These are phyloP conservation scores for Jasminum sambac DNA, from an alignment of 257 asterid species.

Conservation along the genomic window DNA sequence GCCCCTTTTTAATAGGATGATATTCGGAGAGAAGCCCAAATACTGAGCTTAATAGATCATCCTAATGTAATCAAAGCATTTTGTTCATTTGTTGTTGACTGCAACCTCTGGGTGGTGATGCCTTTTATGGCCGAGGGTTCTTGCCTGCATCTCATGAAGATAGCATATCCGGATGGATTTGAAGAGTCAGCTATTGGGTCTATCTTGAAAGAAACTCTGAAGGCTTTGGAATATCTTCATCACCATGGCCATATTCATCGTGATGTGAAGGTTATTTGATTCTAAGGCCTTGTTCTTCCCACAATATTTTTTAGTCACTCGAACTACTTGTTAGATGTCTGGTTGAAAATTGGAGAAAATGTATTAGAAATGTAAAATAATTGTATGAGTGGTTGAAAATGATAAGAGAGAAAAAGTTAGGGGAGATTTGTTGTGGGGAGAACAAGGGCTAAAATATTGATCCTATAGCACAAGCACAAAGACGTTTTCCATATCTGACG, in stretches of 20 bases:
- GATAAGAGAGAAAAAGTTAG: too few relatives aligned
- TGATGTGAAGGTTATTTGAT: conserved; percentile 74
- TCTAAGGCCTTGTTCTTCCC: too few relatives aligned
- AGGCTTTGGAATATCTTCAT: conserved; percentile 96
- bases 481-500: conserved; percentile 19
- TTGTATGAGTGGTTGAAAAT: too few relatives aligned
- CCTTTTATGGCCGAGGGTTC: conserved; percentile 99
- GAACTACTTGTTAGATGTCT: too few relatives aligned
- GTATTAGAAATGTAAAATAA: too few relatives aligned
- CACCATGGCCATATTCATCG: conserved; percentile 96
- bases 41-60: conserved; percentile 89
- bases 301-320: too few relatives aligned
- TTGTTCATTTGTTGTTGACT: conserved; percentile 95
- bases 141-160: conserved; percentile 96
- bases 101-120: conserved; percentile 97
- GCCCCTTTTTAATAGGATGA: conserved; percentile 69
- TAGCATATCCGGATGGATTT: conserved; percentile 93
- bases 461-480: conserved; percentile 7
- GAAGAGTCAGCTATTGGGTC: conserved; percentile 90
- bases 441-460: conserved; percentile 14
- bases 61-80: conserved; percentile 86
- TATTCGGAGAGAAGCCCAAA: conserved; percentile 96
- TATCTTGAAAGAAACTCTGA: conserved; percentile 91
- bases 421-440: too few relatives aligned
- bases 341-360: too few relatives aligned